phyloP scores from a whole-genome alignment of 2,329 filamentous ascomycete genomes.

The Tolypocladium endophyticum region DNA sequence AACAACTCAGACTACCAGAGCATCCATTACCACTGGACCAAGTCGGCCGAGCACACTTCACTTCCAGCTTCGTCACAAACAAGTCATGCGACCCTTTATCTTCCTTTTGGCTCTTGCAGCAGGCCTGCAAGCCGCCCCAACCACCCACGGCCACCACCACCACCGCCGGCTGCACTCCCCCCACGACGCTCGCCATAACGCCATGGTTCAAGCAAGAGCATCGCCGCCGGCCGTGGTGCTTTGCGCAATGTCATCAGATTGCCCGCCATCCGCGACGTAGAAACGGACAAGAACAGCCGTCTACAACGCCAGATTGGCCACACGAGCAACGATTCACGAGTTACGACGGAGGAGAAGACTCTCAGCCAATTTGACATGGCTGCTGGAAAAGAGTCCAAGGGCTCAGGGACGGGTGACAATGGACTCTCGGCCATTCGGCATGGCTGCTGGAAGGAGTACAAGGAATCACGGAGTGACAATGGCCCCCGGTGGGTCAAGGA shows the following conservation, averaged over 20 bases:
- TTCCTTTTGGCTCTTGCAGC: conserved; percentile 13
- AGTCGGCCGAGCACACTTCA: not conserved
- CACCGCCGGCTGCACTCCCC: conserved; percentile 3
- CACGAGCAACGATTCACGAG: too few relatives aligned
- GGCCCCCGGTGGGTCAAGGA: not conserved
- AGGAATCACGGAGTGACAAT: not conserved
- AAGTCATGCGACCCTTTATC: conserved; percentile 8
- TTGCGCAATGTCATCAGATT: not conserved
- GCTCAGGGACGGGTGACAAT: too few relatives aligned
- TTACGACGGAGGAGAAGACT: not conserved
- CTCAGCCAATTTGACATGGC: not conserved
- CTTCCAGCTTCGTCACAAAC: not conserved
- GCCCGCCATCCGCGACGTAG: not conserved
- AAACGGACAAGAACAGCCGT: not conserved
- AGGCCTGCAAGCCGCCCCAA: conserved; percentile 13
- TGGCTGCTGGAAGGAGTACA: not conserved
- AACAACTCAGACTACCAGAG: not conserved
- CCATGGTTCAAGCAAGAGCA: not conserved
- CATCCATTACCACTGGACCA: not conserved
- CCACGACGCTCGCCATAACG: not conserved
- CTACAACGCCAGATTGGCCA: not conserved
- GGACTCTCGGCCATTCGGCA: not conserved
- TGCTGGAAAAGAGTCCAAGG: not conserved
- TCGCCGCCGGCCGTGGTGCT: not conserved
- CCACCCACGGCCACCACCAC: conserved; percentile 8